These are phyloP conservation scores for Quercus tomentella DNA, from an alignment of 331 rosid genomes.

Conservation along the genomic window DNA sequence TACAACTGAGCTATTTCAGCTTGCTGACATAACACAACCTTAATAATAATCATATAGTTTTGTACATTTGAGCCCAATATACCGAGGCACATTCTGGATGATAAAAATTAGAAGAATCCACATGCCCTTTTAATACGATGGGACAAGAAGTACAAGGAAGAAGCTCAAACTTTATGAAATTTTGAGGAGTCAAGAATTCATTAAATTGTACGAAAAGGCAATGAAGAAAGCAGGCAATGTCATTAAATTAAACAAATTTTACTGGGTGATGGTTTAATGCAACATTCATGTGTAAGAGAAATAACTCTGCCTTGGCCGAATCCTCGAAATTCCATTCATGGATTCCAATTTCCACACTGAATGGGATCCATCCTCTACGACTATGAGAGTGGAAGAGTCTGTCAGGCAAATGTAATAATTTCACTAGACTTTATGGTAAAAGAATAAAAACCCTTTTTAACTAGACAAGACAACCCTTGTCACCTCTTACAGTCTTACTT, in stretches of 20 bases:
- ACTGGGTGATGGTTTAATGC: no score
- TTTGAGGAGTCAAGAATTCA: not conserved
- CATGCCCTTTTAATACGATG: not conserved
- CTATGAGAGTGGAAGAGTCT: no score
- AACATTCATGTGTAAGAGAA: no score
- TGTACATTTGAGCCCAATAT: no score
- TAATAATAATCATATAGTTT: not conserved
- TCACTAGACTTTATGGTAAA: not conserved
- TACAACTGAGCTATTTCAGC: conserved; percentile 77
- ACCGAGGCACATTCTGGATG: not conserved
- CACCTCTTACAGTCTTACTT: no score
- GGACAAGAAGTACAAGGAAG: not conserved
- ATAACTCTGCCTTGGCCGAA: no score
- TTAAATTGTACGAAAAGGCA: not conserved
- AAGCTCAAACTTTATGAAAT: no score
- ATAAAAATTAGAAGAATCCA: not conserved
- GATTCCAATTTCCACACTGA: no score
- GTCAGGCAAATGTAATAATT: no score
- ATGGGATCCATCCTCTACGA: no score
- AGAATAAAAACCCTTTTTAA: not conserved
- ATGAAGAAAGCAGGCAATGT: not conserved
- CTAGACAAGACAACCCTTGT: not conserved
- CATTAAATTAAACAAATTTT: not conserved
- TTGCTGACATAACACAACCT: no score
- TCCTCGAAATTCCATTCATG: no score